Evolutionary conservation across 768 basidiomycete species (phyloP).

Genomic region (Termitomyces sp.): DNA sequence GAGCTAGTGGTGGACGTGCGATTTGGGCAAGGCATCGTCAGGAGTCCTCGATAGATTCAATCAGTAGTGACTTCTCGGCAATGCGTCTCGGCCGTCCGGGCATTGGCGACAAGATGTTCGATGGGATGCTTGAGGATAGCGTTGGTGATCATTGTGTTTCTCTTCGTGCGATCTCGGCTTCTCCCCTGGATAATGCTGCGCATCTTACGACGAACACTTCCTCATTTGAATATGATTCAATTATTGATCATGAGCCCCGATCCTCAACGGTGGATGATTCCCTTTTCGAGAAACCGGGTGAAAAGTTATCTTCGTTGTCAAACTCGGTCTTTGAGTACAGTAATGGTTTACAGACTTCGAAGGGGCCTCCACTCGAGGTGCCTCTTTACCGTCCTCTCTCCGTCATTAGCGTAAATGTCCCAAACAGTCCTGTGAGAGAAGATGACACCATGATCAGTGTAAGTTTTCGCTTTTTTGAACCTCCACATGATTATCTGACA

Average conservation of each 20-base stretch:
- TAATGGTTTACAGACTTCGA: constrained; percentile 28
- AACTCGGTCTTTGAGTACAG: constrained; percentile 54
- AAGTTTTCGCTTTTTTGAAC: constrained; percentile 18
- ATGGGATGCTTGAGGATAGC: constrained; percentile 25
- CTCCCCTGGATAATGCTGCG: constrained; percentile 44
- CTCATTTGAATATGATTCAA: constrained; percentile 63
- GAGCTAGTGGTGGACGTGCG: constrained; percentile 47
- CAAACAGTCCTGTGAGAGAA: constrained; percentile 50
- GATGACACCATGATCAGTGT: constrained; percentile 83
- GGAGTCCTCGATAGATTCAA: constrained; percentile 58
- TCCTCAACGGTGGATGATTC: constrained; percentile 26
- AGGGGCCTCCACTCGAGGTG: constrained; percentile 34
- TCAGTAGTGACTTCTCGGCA: constrained; percentile 57
- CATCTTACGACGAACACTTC: constrained; percentile 25
- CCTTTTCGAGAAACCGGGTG: constrained; percentile 54
- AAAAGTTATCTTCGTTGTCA: constrained; percentile 42
- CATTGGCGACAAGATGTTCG: constrained; percentile 86
- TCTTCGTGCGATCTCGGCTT: constrained; percentile 58
- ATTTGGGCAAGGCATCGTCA: constrained; percentile 56
- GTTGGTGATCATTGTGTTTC: constrained; percentile 43
- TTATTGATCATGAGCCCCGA: constrained; percentile 47
- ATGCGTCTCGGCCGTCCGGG: constrained; percentile 62
- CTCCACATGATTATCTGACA: background rate
- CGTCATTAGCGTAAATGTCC: constrained; percentile 44
- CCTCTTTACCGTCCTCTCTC: constrained; percentile 62